Percentiles rank a stretch among this genome's conserved stretches.
Evolutionary conservation across 345 rosid species (phyloP).

Genomic region (Eucalyptus microcorys): DNA sequence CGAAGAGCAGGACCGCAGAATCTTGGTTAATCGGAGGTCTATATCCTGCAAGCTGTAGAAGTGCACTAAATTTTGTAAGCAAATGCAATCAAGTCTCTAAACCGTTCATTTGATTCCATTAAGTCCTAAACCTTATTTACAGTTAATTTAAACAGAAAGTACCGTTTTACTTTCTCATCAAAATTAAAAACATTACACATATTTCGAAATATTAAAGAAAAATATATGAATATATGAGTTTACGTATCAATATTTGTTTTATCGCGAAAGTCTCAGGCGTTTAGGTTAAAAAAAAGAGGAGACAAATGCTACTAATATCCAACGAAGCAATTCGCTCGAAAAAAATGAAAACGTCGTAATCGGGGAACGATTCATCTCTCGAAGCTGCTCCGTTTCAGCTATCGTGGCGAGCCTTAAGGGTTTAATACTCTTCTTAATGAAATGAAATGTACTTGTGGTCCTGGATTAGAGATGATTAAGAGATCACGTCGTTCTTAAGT

Average conservation of each 20-base stretch:
- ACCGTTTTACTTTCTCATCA: background rate
- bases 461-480: background rate
- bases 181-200: background rate
- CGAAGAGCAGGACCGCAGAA: background rate
- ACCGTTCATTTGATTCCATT: too few species aligned
- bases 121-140: background rate
- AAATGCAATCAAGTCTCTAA: background rate
- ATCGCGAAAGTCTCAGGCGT: background rate
- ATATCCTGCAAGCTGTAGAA: background rate
- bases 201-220: background rate
- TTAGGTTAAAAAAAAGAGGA: background rate
- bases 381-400: background rate
- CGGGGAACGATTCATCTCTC: background rate
- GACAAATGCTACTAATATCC: background rate
- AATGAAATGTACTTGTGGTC: background rate
- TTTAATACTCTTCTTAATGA: background rate
- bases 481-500: background rate
- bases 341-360: background rate
- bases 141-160: too few species aligned
- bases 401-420: background rate
- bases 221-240: background rate
- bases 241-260: background rate
- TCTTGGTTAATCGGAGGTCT: too few species aligned
- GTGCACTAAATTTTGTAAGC: background rate
- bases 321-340: background rate